Evolutionary conservation across 768 basidiomycete genomes (phyloP), one percentile per base, ranked within the genome.

Genomic region (Brasilioporus rufonigricans): DNA sequence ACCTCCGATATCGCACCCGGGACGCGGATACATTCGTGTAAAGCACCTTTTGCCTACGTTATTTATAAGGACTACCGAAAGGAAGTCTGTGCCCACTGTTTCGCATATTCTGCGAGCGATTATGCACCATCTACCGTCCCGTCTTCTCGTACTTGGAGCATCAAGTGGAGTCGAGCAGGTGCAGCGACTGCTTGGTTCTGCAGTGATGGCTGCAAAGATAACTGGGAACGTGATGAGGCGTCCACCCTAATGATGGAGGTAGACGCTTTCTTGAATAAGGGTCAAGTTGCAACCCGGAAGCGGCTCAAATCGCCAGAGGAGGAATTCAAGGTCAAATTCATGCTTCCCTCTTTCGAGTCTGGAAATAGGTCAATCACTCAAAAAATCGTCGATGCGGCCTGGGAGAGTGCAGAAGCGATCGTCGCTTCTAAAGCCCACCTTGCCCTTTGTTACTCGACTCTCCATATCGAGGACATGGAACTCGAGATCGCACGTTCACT

Each of bases 71-170:
- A 79, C 56, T 87, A 85, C 59, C 76, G 83, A 38, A 84, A 81
- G 65, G 85, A 86, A 64, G 83, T 86, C 44, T 88, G 86, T 60
- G 80, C 77, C 11, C 72, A 79, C 63, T 88, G 86, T 67, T 87
- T 84, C 63, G 75, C 77, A 36, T 86, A 87, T 62, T 76, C 81
- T 24, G 68, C 64, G 23, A 63, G 72, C 52, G 69, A 71, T 48
- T 46, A 65, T 18, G 57, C 53, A 1, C 56, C 55, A 13, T 52
- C 35, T 13, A 52, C 40, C n/a, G 60, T 68, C 31, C 44, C 49
- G 31, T 23, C 53, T 19, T 65, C 68, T 44, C 69, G 69, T 71
- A 72, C 56, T 63, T 85, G 83, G 83, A 75, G 64, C 38, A 61
- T 77, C 60, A 74, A 71, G 52, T 66, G 71, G 55, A 63, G 50